Evolutionary conservation across 495 filamentous ascomycete species (phyloP).

Genomic region (Hypoxylon intermedium): DNA sequence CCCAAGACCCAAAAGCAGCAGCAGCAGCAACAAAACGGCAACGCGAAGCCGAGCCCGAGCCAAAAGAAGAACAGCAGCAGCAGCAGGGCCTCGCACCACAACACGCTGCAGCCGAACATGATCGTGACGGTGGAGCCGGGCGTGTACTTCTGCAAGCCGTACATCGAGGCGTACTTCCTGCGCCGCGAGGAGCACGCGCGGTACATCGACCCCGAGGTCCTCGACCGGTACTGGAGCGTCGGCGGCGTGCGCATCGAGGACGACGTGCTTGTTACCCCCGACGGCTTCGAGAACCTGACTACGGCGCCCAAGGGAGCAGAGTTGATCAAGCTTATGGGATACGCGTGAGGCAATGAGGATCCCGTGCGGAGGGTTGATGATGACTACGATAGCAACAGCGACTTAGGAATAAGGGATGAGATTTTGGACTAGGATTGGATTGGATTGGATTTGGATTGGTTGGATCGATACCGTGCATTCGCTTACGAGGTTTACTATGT

Average conservation of each 20-base stretch:
- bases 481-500: too few species aligned
- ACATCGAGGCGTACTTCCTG: slow-evolving; percentile 68
- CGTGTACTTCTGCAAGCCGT: slow-evolving; percentile 73
- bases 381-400: background rate
- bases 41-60: background rate
- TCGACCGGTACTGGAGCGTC: slow-evolving; percentile 75
- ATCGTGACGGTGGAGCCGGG: slow-evolving; percentile 90
- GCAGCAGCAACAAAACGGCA: background rate
- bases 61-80: slow-evolving; percentile 6
- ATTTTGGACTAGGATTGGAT: background rate
- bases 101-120: slow-evolving; percentile 68
- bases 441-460: too few species aligned
- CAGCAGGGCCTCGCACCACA: slow-evolving; percentile 7
- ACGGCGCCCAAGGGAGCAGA: slow-evolving; percentile 79
- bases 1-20: background rate
- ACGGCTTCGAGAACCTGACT: slow-evolving; percentile 83
- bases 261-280: slow-evolving; percentile 79
- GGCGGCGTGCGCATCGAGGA: slow-evolving; percentile 95
- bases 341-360: slow-evolving; percentile 7
- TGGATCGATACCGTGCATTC: too few species aligned
- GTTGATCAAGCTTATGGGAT: slow-evolving; percentile 47
- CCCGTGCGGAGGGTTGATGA: too few species aligned
- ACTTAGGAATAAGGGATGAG: background rate
- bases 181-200: slow-evolving; percentile 64
- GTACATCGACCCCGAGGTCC: slow-evolving; percentile 76